phyloP scores from a whole-genome alignment of 2,329 filamentous ascomycete genomes.

The Parastagonospora nodorum region DNA sequence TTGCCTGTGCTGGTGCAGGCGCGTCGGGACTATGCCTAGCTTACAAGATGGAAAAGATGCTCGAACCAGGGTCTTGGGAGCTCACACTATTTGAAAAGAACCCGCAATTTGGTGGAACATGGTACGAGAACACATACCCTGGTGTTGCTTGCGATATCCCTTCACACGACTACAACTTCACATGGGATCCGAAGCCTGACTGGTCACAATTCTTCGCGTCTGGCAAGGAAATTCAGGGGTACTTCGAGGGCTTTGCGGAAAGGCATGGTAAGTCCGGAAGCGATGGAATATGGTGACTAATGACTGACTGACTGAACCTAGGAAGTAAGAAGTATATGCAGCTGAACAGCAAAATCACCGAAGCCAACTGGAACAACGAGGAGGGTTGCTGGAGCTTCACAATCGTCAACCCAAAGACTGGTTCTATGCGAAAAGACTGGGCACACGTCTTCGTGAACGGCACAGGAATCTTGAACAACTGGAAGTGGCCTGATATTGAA shows the following conservation, averaged over 20 bases:
- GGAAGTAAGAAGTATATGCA: constrained; percentile 54
- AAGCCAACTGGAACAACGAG: constrained; percentile 51
- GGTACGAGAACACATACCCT: constrained; percentile 44
- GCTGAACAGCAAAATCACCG: constrained; percentile 51
- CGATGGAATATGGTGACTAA: not conserved
- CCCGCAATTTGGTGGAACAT: constrained; percentile 36
- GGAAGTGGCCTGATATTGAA: constrained; percentile 52
- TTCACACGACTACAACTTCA: constrained; percentile 65
- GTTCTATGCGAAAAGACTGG: constrained; percentile 39
- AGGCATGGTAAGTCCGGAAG: constrained; percentile 63
- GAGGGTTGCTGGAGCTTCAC: constrained; percentile 48
- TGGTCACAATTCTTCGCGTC: constrained; percentile 57
- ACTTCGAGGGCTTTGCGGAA: constrained; percentile 56
- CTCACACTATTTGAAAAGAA: constrained; percentile 40
- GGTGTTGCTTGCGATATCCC: constrained; percentile 44
- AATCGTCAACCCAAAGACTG: constrained; percentile 42
- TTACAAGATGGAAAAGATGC: constrained; percentile 43
- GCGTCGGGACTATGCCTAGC: constrained; percentile 38
- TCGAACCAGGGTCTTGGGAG: constrained; percentile 35
- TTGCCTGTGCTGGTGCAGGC: constrained; percentile 36
- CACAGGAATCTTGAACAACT: constrained; percentile 52
- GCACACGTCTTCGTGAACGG: constrained; percentile 52
- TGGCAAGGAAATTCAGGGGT: constrained; percentile 55
- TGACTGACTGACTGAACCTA: constrained; percentile 4
- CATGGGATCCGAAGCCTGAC: constrained; percentile 64